A percentile compares a stretch with the other conserved stretches of the same genome.
Conservation (phyloP, 2,329 filamentous ascomycete species). For the Alternaria metachromatica region DNA sequence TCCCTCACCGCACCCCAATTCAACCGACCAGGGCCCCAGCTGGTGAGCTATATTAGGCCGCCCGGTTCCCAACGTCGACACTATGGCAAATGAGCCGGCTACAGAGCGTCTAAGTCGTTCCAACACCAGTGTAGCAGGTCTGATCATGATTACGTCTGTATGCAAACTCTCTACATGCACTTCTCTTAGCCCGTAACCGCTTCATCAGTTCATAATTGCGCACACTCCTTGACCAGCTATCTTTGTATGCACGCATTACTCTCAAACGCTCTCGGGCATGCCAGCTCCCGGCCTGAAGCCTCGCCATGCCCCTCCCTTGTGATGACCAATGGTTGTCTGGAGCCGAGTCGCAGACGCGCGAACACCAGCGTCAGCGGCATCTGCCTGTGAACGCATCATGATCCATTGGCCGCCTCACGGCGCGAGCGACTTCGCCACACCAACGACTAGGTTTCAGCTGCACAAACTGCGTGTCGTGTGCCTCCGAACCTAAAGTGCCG, state of each 20-base stretch:
- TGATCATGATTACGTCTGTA: constrained; percentile 16
- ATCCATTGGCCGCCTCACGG: constrained; percentile 15
- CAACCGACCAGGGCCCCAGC: constrained; percentile 16
- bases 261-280: background rate
- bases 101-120: constrained; percentile 15
- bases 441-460: constrained; percentile 16
- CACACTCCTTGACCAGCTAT: background rate
- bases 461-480: constrained; percentile 3
- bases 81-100: constrained; percentile 18
- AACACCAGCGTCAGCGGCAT: constrained; percentile 1
- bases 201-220: background rate
- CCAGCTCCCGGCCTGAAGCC: background rate
- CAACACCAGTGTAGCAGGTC: constrained; percentile 5
- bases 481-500: constrained; percentile 7
- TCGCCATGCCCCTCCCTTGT: background rate
- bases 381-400: constrained; percentile 3
- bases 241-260: background rate
- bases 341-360: background rate
- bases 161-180: constrained; percentile 9
- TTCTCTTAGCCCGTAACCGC: background rate
- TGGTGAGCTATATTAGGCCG: constrained; percentile 28
- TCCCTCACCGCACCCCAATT: constrained; percentile 15
- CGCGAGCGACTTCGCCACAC: constrained; percentile 21
- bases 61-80: constrained; percentile 30
- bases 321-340: background rate